Percentiles rank a stretch among this genome's conserved stretches.
Evolutionary conservation across 805 yeast species (phyloP).

Genomic region (Spencermartinsiella europaea): DNA sequence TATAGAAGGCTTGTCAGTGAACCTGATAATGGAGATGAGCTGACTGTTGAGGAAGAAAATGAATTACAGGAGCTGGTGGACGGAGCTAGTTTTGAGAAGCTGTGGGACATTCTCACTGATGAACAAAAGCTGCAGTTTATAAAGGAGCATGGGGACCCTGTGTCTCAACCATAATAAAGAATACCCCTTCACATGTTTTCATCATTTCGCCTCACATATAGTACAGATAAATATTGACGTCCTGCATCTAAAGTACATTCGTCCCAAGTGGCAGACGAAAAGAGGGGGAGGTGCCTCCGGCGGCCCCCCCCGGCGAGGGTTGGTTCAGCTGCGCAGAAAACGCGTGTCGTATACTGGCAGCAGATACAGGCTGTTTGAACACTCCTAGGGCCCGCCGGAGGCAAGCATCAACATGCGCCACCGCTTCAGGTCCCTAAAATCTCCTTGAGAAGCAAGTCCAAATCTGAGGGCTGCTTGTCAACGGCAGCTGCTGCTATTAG

Average conservation of each 20-base stretch:
- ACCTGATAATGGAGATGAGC: constrained; percentile 8
- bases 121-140: constrained; percentile 14
- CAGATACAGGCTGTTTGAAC: too few species aligned
- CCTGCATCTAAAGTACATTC: background rate
- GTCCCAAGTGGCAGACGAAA: background rate
- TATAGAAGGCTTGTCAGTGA: constrained; percentile 1
- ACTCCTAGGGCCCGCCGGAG: too few species aligned
- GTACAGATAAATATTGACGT: background rate
- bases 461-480: background rate
- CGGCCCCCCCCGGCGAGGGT: too few species aligned
- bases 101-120: constrained; percentile 16
- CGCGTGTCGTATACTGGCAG: too few species aligned
- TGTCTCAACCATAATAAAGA: too few species aligned
- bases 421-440: background rate
- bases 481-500: background rate
- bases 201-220: constrained; percentile 4
- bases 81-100: constrained; percentile 11
- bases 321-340: too few species aligned
- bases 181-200: too few species aligned
- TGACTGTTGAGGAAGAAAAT: constrained; percentile 8
- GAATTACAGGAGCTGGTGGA: constrained; percentile 17
- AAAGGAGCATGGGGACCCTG: constrained; percentile 4
- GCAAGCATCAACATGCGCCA: too few species aligned
- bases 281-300: too few species aligned
- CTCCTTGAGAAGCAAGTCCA: background rate